phyloP scores from a whole-genome alignment of 129 eudicot genomes.

The Heracleum sosnowskyi region DNA sequence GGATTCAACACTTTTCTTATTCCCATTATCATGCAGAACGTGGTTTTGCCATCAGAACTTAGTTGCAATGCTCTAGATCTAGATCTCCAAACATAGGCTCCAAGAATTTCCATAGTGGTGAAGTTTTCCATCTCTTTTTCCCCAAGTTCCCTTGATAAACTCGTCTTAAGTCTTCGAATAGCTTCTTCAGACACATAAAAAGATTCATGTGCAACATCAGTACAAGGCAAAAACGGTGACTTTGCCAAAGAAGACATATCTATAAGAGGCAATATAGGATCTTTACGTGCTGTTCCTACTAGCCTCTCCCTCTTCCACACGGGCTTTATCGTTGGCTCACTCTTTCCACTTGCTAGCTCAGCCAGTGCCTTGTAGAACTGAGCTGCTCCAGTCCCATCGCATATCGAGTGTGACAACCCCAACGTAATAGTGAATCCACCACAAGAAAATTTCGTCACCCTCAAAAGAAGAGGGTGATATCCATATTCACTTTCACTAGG shows the following conservation, averaged over 20 bases:
- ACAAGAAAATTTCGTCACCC: conserved; percentile 19
- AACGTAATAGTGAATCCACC: conserved; percentile 19
- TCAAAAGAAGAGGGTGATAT: conserved; percentile 17
- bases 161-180: background rate
- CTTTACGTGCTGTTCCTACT: conserved; percentile 8
- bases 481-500: conserved; percentile 4
- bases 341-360: conserved; percentile 17
- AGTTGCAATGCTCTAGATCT: conserved; percentile 15
- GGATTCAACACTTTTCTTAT: conserved; percentile 8
- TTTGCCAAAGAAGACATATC: conserved; percentile 6
- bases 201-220: conserved; percentile 9
- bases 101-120: conserved; percentile 10
- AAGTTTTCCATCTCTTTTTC: background rate
- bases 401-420: conserved; percentile 19
- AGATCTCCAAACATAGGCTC: conserved; percentile 16
- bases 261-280: background rate
- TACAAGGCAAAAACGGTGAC: conserved; percentile 18
- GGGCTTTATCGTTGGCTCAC: conserved; percentile 7
- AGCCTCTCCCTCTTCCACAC: conserved; percentile 26
- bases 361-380: conserved; percentile 15
- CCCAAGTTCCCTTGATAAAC: background rate
- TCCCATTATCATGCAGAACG: conserved; percentile 9
- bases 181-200: conserved; percentile 6
- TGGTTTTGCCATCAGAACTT: conserved; percentile 17
- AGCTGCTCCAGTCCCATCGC: conserved; percentile 9